A percentile compares a stretch with the other conserved stretches of the same genome.
phyloP scores from a whole-genome alignment of 164 flowering plant species.

The Dillenia suffruticosa region DNA sequence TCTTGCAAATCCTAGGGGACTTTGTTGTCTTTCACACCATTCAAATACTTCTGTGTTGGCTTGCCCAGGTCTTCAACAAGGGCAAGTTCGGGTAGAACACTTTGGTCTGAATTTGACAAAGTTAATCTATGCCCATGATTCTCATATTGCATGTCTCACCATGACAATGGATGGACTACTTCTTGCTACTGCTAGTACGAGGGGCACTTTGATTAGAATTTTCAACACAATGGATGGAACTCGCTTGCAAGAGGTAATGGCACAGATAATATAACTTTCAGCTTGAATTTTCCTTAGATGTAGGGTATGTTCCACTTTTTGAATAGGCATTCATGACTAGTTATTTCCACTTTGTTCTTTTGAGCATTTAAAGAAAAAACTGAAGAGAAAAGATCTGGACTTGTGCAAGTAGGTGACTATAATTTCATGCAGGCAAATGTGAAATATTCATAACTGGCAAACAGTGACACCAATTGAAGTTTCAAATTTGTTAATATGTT shows the following conservation, averaged over 20 bases:
- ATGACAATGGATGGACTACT: conserved; percentile 58
- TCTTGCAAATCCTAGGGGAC: conserved; percentile 45
- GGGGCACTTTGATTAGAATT: conserved; percentile 54
- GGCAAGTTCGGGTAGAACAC: conserved; percentile 51
- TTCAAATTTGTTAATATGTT: too few species aligned
- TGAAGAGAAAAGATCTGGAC: too few species aligned
- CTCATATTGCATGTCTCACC: conserved; percentile 42
- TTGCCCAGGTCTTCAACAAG: conserved; percentile 48
- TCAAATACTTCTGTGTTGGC: conserved; percentile 48
- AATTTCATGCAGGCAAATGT: too few species aligned
- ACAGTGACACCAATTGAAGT: too few species aligned
- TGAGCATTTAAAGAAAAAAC: too few species aligned
- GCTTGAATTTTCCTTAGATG: too few species aligned
- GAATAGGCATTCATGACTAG: too few species aligned
- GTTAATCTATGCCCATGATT: conserved; percentile 45
- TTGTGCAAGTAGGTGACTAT: too few species aligned
- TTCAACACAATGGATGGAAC: conserved; percentile 65
- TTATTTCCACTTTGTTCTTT: too few species aligned
- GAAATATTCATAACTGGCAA: too few species aligned
- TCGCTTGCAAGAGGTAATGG: conserved; percentile 51
- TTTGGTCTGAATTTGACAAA: conserved; percentile 50
- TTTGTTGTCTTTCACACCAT: conserved; percentile 55
- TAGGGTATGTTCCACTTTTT: too few species aligned
- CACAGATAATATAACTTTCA: not conserved
- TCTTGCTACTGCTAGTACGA: conserved; percentile 61